Conservation (phyloP, 352 stramenopile genomes). For the Phytophthora podocarpi region DNA sequence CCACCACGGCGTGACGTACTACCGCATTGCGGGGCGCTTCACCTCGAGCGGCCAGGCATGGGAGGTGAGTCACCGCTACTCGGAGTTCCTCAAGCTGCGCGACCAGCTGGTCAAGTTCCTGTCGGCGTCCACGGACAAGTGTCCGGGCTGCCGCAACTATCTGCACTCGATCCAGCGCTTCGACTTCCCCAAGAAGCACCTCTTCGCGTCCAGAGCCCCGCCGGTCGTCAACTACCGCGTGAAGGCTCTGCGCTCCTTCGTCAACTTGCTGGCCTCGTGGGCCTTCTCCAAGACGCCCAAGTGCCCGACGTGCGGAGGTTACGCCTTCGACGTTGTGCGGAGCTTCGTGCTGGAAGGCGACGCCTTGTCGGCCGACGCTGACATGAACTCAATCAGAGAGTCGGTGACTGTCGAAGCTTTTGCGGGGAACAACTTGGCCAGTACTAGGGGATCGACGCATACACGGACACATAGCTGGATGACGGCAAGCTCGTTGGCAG, state of each 20-base stretch:
- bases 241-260: constrained; percentile 83
- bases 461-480: constrained; percentile 61
- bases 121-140: constrained; percentile 66
- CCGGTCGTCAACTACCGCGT: constrained; percentile 86
- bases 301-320: constrained; percentile 82
- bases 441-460: constrained; percentile 32
- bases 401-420: constrained; percentile 71
- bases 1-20: constrained; percentile 62
- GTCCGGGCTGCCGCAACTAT: constrained; percentile 82
- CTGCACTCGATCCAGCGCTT: constrained; percentile 78
- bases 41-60: constrained; percentile 67
- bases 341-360: constrained; percentile 79
- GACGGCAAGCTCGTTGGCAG: constrained; percentile 40
- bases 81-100: constrained; percentile 81
- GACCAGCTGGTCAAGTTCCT: constrained; percentile 84
- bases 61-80: constrained; percentile 87
- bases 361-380: constrained; percentile 49
- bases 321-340: constrained; percentile 79
- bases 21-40: constrained; percentile 75
- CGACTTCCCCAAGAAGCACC: constrained; percentile 88
- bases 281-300: constrained; percentile 85
- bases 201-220: constrained; percentile 78
- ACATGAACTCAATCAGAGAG: constrained; percentile 74
- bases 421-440: constrained; percentile 31
- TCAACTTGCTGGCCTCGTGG: constrained; percentile 83